These are phyloP conservation scores for Paramecium tetraurelia DNA, from an alignment of 73 alveolate genomes.

Conservation along the genomic window DNA sequence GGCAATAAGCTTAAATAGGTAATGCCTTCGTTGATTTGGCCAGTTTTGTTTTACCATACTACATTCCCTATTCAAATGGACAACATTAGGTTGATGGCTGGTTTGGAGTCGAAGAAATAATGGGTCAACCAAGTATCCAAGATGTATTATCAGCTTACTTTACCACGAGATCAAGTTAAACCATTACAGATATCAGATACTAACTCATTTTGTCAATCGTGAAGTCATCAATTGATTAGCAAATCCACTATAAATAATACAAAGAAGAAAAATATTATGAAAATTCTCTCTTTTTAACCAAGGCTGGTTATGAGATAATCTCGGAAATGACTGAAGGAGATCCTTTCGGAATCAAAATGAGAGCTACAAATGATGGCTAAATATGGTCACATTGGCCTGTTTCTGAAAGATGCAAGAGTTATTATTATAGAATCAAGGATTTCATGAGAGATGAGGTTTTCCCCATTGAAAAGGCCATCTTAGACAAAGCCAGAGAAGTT, in stretches of 20 bases:
- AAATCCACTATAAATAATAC: not conserved
- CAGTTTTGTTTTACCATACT: not conserved
- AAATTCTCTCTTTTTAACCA: not conserved
- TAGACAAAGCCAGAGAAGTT: not conserved
- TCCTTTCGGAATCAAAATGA: not conserved
- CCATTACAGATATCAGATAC: conserved; percentile 25
- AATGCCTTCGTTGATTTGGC: conserved; percentile 55
- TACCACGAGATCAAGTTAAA: not conserved
- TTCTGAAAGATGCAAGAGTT: not conserved
- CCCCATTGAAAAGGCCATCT: not conserved
- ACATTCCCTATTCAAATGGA: not conserved
- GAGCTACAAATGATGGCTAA: not conserved
- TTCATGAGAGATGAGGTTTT: not conserved
- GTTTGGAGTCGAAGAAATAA: not conserved
- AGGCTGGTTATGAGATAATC: not conserved
- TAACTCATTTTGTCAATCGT: not conserved
- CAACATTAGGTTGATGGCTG: not conserved
- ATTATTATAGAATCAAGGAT: not conserved
- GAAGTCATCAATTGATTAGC: not conserved
- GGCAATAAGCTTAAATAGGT: conserved; percentile 52
- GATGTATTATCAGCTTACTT: not conserved
- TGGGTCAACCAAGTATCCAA: not conserved
- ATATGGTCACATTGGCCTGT: not conserved
- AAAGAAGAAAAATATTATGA: not conserved
- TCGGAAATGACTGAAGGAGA: not conserved